Evolutionary conservation across 768 basidiomycete genomes (phyloP).

Genomic region (Mycena polygramma): DNA sequence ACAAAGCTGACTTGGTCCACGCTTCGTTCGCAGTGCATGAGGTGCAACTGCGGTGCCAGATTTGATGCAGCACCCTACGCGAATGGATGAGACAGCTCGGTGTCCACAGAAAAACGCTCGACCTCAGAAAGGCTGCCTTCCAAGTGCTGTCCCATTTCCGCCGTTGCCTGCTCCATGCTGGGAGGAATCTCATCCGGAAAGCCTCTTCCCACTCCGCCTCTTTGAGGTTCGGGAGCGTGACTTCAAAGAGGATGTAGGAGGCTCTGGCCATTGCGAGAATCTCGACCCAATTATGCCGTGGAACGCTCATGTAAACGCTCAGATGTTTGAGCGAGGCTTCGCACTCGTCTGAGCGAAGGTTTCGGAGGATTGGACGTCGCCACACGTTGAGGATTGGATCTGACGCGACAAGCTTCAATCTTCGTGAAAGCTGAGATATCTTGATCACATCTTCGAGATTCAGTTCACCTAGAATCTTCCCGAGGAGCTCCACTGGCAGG

Average conservation of each 20-base stretch:
- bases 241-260: slow-evolving; percentile 74
- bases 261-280: slow-evolving; percentile 75
- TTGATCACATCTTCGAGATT: slow-evolving; percentile 71
- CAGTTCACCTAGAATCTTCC: slow-evolving; percentile 77
- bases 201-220: slow-evolving; percentile 81
- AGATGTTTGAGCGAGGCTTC: slow-evolving; percentile 68
- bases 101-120: slow-evolving; percentile 41
- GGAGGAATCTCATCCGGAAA: slow-evolving; percentile 78
- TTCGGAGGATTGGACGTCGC: slow-evolving; percentile 77
- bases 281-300: slow-evolving; percentile 85
- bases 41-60: slow-evolving; percentile 77
- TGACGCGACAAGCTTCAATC: slow-evolving; percentile 68
- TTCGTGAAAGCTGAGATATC: slow-evolving; percentile 71
- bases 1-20: slow-evolving; percentile 78
- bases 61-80: slow-evolving; percentile 68
- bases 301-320: slow-evolving; percentile 73
- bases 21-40: slow-evolving; percentile 85
- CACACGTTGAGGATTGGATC: slow-evolving; percentile 81
- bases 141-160: slow-evolving; percentile 75
- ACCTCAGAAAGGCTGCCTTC: slow-evolving; percentile 79
- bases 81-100: slow-evolving; percentile 27
- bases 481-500: slow-evolving; percentile 84
- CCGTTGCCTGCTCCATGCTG: slow-evolving; percentile 70
- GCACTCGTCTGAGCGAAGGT: slow-evolving; percentile 61
- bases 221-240: slow-evolving; percentile 76